phyloP scores from a whole-genome alignment of 768 basidiomycete species.

The Phaeotremella fagi region DNA sequence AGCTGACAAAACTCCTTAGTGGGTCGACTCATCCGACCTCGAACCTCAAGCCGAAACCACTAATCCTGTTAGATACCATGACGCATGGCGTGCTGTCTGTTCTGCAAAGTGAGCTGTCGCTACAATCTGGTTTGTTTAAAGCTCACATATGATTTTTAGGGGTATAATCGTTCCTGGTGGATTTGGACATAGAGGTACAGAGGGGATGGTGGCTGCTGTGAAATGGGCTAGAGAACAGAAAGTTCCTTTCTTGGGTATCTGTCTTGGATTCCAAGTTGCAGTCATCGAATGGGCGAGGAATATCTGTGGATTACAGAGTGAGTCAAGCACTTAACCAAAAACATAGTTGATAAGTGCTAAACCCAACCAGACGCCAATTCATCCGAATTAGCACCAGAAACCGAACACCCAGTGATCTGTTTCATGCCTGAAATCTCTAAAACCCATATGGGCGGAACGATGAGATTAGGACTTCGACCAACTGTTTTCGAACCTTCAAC shows the following conservation, averaged over 20 bases:
- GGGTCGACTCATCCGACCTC: conserved; percentile 92
- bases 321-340: conserved; percentile 16
- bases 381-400: conserved; percentile 62
- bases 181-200: conserved; percentile 86
- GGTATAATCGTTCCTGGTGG: conserved; percentile 97
- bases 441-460: conserved; percentile 99
- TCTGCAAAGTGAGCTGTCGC: conserved; percentile 65
- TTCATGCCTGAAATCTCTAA: conserved; percentile 99
- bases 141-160: conserved; percentile 50
- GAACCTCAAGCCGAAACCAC: conserved; percentile 74
- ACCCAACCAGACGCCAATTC: conserved; percentile 67
- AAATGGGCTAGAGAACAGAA: conserved; percentile 95
- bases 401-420: conserved; percentile 68
- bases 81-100: conserved; percentile 89
- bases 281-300: conserved; percentile 92
- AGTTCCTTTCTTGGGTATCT: conserved; percentile 91
- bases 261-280: conserved; percentile 94
- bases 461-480: conserved; percentile 96
- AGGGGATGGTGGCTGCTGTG: conserved; percentile 97
- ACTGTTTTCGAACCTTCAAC: conserved; percentile 76
- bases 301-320: conserved; percentile 67
- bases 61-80: conserved; percentile 83
- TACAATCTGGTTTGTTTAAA: conserved; percentile 2
- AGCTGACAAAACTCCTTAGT: conserved; percentile 53
- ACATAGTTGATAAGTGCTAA: not conserved